Percentiles rank a stretch among this genome's conserved stretches.
phyloP scores from a whole-genome alignment of 352 stramenopile species.

The Pythium apleroticum region DNA sequence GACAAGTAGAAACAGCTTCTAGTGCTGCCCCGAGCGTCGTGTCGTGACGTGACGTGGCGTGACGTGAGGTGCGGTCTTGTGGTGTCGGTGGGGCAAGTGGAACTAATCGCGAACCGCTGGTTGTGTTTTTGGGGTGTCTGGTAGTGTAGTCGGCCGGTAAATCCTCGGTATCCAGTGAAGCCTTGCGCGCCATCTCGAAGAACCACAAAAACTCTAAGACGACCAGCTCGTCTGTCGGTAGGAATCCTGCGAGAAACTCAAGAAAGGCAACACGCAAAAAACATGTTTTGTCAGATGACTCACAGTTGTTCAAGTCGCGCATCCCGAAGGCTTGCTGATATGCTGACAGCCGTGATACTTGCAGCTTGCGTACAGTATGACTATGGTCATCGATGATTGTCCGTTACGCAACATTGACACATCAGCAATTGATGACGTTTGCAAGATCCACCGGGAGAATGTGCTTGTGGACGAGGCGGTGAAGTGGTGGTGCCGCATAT shows the following conservation, averaged over 20 bases:
- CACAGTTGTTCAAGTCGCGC: too few species aligned
- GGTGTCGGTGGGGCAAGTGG: slow-evolving; percentile 10
- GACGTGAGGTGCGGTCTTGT: slow-evolving; percentile 7
- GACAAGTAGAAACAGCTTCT: slow-evolving; percentile 25
- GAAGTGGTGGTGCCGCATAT: too few species aligned
- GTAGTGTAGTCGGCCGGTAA: slow-evolving; percentile 17
- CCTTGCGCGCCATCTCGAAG: not conserved
- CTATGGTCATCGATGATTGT: too few species aligned
- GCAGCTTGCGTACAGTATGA: too few species aligned
- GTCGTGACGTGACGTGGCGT: not conserved
- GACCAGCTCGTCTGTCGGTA: not conserved
- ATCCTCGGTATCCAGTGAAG: not conserved
- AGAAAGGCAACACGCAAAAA: not conserved
- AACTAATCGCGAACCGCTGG: slow-evolving; percentile 23
- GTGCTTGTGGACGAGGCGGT: not conserved
- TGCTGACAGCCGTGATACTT: not conserved
- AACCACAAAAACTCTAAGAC: not conserved
- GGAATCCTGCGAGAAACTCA: not conserved
- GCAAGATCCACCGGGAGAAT: not conserved
- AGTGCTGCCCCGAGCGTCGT: slow-evolving; percentile 10
- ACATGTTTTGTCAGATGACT: not conserved
- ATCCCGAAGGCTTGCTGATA: not conserved
- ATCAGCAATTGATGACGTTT: not conserved
- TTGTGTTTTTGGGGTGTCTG: slow-evolving; percentile 1
- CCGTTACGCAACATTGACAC: too few species aligned